Conservation (phyloP, 225 moss, liverwort and hornwort species). For the Lunularia cruciata region DNA sequence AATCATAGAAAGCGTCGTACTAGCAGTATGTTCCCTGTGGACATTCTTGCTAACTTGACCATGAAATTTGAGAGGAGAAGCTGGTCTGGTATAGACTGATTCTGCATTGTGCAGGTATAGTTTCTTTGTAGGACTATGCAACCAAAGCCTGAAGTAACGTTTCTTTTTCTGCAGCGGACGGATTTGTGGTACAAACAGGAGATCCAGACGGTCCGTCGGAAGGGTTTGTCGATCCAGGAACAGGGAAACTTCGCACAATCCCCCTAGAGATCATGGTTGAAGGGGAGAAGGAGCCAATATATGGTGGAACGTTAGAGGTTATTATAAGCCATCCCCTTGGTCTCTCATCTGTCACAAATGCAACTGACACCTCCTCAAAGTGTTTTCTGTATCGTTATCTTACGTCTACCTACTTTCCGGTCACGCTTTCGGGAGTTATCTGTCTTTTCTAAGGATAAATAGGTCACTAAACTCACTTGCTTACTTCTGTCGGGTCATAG, state of each 20-base stretch:
- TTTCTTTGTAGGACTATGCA: no score
- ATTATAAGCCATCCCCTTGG: not conserved
- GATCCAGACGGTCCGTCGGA: slow-evolving; percentile 90
- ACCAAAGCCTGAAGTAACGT: no score
- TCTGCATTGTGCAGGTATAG: no score
- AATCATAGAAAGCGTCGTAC: no score
- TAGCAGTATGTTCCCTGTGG: no score
- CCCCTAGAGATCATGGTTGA: slow-evolving; percentile 97
- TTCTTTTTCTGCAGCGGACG: slow-evolving; percentile 64
- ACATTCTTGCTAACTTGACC: no score
- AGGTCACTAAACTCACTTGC: not conserved
- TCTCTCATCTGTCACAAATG: not conserved
- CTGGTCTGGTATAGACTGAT: no score
- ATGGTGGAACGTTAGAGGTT: slow-evolving; percentile 88
- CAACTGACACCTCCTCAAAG: not conserved
- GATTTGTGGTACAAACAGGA: slow-evolving; percentile 98
- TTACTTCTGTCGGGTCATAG: slow-evolving; percentile 31
- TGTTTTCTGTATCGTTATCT: not conserved
- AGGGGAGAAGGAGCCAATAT: slow-evolving; percentile 75
- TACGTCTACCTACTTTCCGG: not conserved
- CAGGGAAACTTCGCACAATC: slow-evolving; percentile 76
- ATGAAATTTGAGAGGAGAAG: no score
- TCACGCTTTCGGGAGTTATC: not conserved
- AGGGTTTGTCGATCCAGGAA: slow-evolving; percentile 89
- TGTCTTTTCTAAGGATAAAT: not conserved